Base-by-base conservation (phyloP, 371 early-diverging fungal species). In the Mortierella sp. region DNA sequence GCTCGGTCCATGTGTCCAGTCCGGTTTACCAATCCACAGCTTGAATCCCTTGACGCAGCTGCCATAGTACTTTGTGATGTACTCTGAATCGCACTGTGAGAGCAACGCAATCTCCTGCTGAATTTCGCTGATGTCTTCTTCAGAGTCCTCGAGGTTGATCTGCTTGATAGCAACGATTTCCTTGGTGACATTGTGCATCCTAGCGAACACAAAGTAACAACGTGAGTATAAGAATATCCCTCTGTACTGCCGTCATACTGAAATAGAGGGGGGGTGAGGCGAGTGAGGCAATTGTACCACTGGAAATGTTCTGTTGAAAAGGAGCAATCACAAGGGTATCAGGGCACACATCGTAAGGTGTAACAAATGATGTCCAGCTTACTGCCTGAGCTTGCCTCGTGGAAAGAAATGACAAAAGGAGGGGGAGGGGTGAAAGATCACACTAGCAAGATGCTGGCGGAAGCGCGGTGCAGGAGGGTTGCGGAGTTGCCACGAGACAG, bases 51-150 rank as follows among this genome's bases (percentile, higher is more conserved):
- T 91, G 61, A 95, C 83, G 72, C 88, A 93, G 21, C 93, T 92
- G 28, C 92, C 92, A 78, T 88, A 87, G 76, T 94, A 94, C 87
- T 91, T 93, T 63, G 96, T 96, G 54, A 97, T 94, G 73, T 89
- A 92, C 43, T 85, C 87, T 12, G 95, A 95, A 63, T 96, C 94
- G 53, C 96, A 86, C 69, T 96, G 97, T 22, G 96, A 94, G 31
- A 98, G 81, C 55, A 98, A 91, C 41, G 90, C 91, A 67, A 98
- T 98, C 79, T 98, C 99, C 78, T 95, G 94, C 71, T 95, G 96
- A 70, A 98, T 96, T 81, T 97, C 99, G 66, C 95, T 96, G 63
- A 98, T 97, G 69, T 98, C 97, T 69, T 98, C 98, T 68, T 98
- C 98, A 29, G 96, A 94, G 60, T 93, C 91, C 67, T 95, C 96